Percentiles rank a stretch among this genome's conserved stretches.
Conservation (phyloP, 331 rosid species). For the Arachis monticola region DNA sequence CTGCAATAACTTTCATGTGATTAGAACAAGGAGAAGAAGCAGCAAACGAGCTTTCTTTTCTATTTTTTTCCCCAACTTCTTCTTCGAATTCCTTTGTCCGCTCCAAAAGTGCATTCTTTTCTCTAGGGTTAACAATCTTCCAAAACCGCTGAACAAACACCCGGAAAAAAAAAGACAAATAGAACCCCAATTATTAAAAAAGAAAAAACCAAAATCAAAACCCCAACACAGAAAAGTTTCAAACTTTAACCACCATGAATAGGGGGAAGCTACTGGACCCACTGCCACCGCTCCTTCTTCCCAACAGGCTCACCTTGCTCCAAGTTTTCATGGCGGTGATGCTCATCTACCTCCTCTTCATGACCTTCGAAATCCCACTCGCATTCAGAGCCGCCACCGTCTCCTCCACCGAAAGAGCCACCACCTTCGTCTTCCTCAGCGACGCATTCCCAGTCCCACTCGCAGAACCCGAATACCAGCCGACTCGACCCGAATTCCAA, state of each 20-base stretch:
- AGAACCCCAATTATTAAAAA: not conserved
- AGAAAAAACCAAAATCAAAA: not conserved
- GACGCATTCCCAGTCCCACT: slow-evolving; percentile 56
- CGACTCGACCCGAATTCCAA: not conserved
- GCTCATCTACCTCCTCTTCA: slow-evolving; percentile 66
- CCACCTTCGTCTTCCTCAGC: slow-evolving; percentile 46
- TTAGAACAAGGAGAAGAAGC: not conserved
- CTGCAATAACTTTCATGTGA: slow-evolving; percentile 35
- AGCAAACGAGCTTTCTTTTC: too few relatives aligned
- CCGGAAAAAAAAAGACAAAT: not conserved
- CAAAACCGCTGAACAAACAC: not conserved
- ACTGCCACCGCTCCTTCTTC: slow-evolving; percentile 39
- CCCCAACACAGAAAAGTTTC: slow-evolving; percentile 11
- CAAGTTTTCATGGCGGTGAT: slow-evolving; percentile 66
- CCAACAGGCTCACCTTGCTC: slow-evolving; percentile 64
- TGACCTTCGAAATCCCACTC: slow-evolving; percentile 84
- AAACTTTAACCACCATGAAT: slow-evolving; percentile 57
- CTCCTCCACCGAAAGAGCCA: slow-evolving; percentile 46
- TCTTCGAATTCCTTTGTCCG: not conserved
- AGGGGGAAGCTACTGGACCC: slow-evolving; percentile 63
- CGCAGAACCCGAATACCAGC: not conserved
- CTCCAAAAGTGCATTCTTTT: slow-evolving; percentile 8
- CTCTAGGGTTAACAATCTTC: slow-evolving; percentile 42
- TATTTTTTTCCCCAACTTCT: slow-evolving; percentile 2
- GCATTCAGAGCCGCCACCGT: slow-evolving; percentile 54